Base-by-base conservation (phyloP, 257 asterid genomes). In the Gentiana macrophylla region DNA sequence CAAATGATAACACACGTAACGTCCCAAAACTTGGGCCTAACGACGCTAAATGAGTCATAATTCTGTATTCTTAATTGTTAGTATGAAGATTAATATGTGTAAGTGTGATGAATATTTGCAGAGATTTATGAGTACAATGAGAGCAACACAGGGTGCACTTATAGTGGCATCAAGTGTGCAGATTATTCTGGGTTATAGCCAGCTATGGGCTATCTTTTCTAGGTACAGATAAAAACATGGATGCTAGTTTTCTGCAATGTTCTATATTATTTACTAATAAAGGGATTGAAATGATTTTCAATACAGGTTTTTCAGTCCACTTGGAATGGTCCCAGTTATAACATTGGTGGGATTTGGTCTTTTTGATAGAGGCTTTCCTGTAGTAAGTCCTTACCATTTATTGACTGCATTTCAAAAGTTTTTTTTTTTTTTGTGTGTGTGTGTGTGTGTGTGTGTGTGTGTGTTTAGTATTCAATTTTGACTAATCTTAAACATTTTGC, bases 151-250 rank as follows among this genome's bases (percentile, higher is more conserved):
- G 71, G 98, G 98, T 50, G 94, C 97, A 32, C 66, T 91, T 24
- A 91, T 91, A 9, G 94, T 91, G 47, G 97, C 98, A 54, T 91
- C 98, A 10, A 91, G 98, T 49, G 85, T 91, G 73, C 97, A 91
- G 84, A 91, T 91, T 59, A 83, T 91, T 59, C 64, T 91, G 86
- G 95, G 97, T 3, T 91, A 76, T 53, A 87, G 98, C 74, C 98
- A 91, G 79, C 84, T 87, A 8, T 91, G 98, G 98, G 97, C 94
- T 65, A 87, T 91, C 55, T 91, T 89, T 74, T 91, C 98, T 49
- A 91, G 97, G 98, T 87, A 67, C 43, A 24, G 37, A 6, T 3
- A 51, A 56, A 34, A 38, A 38, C 6, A 7, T 38, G 44, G 44
- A 38, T 24, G 24, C 24, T 24, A 24, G 24, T 24, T 24, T 24